Base-by-base conservation (phyloP, 257 asterid species). In the Solanum etuberosum region DNA sequence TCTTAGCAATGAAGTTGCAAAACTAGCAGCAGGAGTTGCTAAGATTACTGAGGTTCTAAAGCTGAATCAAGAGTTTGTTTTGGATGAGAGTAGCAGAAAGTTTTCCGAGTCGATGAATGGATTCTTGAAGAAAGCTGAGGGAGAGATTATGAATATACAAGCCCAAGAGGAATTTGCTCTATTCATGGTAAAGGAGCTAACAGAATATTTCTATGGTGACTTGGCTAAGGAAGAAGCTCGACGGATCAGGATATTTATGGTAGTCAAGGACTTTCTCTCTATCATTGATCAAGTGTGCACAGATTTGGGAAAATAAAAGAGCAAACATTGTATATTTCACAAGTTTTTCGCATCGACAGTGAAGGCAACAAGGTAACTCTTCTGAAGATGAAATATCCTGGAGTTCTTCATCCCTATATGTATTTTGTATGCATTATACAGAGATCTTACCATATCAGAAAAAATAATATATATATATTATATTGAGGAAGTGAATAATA, bases 131-230 rank as follows among this genome's bases (percentile, higher is more conserved):
- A 96, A 90, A 87, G 94, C 94, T 0, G 92, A 94, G 90, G 87
- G 40, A 43, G 94, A 92, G 77, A 94, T 94, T 20, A 87, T 80
- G 29, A 90, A 89, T 15, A 71, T 93, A 61, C 94, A 93, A 92
- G 92, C 94, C 14, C 90, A 92, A 72, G 98, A 94, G 86, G 90
- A 96, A 8, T 86, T 92, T 46, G 93, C 98, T 16, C 89, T 96
- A 34, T 96, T 95, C 16, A 94, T 93, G 96, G 98, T 94, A 10
- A 94, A 91, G 88, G 94, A 94, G 35, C 87, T 96, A 78, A 94
- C 97, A 0, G 97, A 92, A 83, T 94, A 92, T 88, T 94, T 96
- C 92, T 95, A 94, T 84, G 99, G 99, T 3, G 92, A 90, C 90
- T 93, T 94, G 9, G 92, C 93, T 11, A 94, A 87, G 90, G 98